Conservation (phyloP, 257 asterid species). For the Echium plantagineum region DNA sequence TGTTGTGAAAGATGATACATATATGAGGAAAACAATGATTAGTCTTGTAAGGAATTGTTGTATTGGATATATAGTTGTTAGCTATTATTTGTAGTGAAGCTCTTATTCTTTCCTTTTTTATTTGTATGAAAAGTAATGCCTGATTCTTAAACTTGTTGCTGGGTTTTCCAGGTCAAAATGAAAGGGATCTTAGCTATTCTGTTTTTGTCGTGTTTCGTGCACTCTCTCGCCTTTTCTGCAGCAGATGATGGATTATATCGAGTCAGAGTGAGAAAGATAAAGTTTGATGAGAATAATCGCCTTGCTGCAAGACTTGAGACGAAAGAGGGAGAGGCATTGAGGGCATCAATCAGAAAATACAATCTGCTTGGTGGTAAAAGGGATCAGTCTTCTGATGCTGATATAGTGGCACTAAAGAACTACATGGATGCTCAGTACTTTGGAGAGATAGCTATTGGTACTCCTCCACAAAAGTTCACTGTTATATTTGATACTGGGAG, state of each 20-base stretch:
- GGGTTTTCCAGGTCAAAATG: not conserved
- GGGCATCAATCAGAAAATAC: conserved; percentile 54
- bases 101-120: no score
- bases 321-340: conserved; percentile 41
- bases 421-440: conserved; percentile 80
- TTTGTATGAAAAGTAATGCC: no score
- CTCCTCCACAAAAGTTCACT: conserved; percentile 81
- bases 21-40: no score
- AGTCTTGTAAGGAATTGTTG: no score
- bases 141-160: no score
- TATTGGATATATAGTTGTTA: no score
- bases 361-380: conserved; percentile 5
- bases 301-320: conserved; percentile 68
- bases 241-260: conserved; percentile 62
- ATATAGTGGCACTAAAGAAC: conserved; percentile 60
- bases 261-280: conserved; percentile 67
- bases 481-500: conserved; percentile 87
- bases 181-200: conserved; percentile 12
- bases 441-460: conserved; percentile 73
- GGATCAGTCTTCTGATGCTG: conserved; percentile 25
- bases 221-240: conserved; percentile 41
- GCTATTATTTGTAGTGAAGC: no score
- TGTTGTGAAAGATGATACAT: no score
- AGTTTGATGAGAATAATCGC: conserved; percentile 58
- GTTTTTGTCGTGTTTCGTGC: conserved; percentile 44